Evolutionary conservation across 352 stramenopile genomes (phyloP).

Genomic region (Phytophthora ohioensis): DNA sequence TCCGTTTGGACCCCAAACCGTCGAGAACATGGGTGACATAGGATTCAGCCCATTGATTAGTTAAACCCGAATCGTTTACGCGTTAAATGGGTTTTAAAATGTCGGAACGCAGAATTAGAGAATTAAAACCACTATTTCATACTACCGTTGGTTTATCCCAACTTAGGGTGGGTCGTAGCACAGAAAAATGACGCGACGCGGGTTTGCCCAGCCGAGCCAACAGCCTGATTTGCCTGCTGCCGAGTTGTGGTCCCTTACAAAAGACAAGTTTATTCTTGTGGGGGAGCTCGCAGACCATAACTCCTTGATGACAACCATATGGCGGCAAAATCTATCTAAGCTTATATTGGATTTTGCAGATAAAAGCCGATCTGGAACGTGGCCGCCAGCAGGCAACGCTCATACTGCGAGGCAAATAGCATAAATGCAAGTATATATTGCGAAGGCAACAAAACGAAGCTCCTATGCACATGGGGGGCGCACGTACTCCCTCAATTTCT

Average conservation of each 20-base stretch:
- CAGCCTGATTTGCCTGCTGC: conserved; percentile 4
- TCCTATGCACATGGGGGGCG: too few species aligned
- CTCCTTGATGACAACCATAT: not conserved
- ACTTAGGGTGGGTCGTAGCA: not conserved
- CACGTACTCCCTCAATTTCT: too few species aligned
- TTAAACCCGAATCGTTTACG: not conserved
- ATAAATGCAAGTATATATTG: not conserved
- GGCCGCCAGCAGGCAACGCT: too few species aligned
- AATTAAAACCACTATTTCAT: too few species aligned
- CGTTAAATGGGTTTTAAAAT: not conserved
- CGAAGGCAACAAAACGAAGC: too few species aligned
- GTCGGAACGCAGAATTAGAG: too few species aligned
- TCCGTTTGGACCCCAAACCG: conserved; percentile 17
- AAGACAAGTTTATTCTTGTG: not conserved
- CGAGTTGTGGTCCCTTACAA: conserved; percentile 3
- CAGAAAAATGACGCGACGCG: conserved; percentile 16
- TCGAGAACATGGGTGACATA: conserved; percentile 2
- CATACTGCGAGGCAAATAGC: not conserved
- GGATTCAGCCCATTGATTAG: not conserved
- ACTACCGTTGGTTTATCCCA: not conserved
- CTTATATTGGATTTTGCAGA: too few species aligned
- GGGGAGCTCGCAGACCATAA: conserved; percentile 15
- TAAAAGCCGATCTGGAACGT: too few species aligned
- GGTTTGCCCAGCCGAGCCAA: not conserved
- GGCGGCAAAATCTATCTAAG: not conserved